Evolutionary conservation across 164 flowering plant species (phyloP).

Genomic region (Liriodendron chinense): DNA sequence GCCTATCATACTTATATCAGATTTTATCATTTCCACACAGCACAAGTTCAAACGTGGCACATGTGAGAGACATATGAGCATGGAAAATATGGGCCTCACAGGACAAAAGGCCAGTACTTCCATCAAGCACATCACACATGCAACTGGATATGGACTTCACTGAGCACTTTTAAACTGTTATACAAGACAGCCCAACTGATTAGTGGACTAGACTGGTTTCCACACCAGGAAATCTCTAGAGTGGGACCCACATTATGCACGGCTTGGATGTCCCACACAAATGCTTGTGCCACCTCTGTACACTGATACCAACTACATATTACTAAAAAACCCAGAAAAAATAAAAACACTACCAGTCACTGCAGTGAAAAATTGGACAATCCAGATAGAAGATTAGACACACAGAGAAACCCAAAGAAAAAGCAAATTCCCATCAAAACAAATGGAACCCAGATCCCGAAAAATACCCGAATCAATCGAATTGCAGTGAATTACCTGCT

Average conservation of each 20-base stretch:
- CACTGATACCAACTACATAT: neutral
- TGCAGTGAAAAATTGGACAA: too few species aligned
- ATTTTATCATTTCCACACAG: neutral
- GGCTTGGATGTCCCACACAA: neutral
- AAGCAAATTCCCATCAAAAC: neutral
- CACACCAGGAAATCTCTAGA: neutral
- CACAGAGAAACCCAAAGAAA: neutral
- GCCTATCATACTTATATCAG: neutral
- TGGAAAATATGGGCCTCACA: too few species aligned
- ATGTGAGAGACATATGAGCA: too few species aligned
- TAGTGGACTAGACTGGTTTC: neutral
- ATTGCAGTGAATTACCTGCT: slow-evolving; percentile 34
- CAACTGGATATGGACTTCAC: neutral
- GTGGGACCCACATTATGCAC: neutral
- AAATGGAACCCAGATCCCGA: neutral
- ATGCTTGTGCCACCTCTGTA: neutral
- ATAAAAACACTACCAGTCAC: too few species aligned
- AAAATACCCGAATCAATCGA: neutral
- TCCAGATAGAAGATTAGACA: neutral
- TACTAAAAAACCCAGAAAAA: neutral
- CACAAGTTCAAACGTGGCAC: too few species aligned
- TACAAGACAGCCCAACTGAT: neutral
- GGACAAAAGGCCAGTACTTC: too few species aligned
- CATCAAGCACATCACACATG: too few species aligned
- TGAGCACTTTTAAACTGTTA: neutral